Evolutionary conservation across 495 filamentous ascomycete genomes (phyloP).

Genomic region (Tuber indicum): DNA sequence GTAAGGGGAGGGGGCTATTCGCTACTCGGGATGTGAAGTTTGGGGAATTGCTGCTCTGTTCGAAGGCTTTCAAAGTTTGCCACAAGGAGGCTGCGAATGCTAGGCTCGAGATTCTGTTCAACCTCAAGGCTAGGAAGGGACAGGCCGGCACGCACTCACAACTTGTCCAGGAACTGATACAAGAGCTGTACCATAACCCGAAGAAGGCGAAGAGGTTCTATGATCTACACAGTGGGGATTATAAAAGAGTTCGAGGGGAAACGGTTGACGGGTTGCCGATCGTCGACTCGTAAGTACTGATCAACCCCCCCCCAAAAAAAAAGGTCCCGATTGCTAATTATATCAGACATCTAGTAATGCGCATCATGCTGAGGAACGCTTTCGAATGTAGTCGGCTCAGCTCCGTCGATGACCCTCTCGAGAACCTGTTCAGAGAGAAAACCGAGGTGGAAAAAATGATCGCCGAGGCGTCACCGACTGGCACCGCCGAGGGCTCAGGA

Average conservation of each 20-base stretch:
- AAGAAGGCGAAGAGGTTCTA: conserved; percentile 7
- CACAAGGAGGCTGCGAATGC: neutral
- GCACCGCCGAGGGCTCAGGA: neutral
- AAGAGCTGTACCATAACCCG: conserved; percentile 15
- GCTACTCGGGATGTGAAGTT: conserved; percentile 23
- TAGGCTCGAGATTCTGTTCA: neutral
- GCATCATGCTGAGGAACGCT: conserved; percentile 7
- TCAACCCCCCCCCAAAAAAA: neutral
- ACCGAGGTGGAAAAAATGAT: neutral
- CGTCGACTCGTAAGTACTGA: conserved; percentile 18
- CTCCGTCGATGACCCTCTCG: neutral
- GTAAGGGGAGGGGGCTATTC: conserved; percentile 21
- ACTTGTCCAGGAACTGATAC: conserved; percentile 5
- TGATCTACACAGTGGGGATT: conserved; percentile 9
- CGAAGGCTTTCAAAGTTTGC: conserved; percentile 21
- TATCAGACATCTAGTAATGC: conserved; percentile 1
- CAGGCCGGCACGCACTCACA: neutral
- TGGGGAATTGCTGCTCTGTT: conserved; percentile 22
- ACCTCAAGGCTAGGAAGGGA: neutral
- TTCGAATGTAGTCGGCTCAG: conserved; percentile 6
- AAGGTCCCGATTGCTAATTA: conserved; percentile 4
- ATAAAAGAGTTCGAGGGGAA: conserved; percentile 10
- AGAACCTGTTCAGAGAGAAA: neutral
- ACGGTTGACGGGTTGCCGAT: conserved; percentile 12
- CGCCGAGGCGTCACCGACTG: neutral